These are phyloP conservation scores for Eimeria falciformis DNA, from an alignment of 169 alveolate genomes.

Conservation along the genomic window DNA sequence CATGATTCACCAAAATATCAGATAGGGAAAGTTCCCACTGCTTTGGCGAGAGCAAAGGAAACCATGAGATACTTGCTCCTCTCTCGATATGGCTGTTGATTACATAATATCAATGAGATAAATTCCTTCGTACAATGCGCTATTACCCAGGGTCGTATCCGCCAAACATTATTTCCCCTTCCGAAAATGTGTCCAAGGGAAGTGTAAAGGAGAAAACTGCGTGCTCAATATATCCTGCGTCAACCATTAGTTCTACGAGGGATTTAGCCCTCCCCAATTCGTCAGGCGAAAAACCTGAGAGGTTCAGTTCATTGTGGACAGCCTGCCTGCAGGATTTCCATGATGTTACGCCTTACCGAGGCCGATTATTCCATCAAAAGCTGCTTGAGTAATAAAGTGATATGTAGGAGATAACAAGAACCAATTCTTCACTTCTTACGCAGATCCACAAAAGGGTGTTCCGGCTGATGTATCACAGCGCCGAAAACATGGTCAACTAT, in stretches of 20 bases:
- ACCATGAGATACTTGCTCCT: constrained; percentile 20
- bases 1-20: constrained; percentile 43
- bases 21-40: constrained; percentile 51
- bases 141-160: constrained; percentile 22
- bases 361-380: constrained; percentile 64
- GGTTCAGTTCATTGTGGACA: background rate
- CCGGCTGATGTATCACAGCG: constrained; percentile 30
- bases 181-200: constrained; percentile 8
- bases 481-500: constrained; percentile 1
- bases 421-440: constrained; percentile 39
- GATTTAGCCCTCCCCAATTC: background rate
- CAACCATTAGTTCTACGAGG: background rate
- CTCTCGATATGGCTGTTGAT: constrained; percentile 2
- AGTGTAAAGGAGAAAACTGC: constrained; percentile 33
- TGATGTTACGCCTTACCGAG: constrained; percentile 13
- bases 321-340: background rate
- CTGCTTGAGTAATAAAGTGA: constrained; percentile 11
- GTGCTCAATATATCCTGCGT: background rate
- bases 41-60: constrained; percentile 26
- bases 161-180: constrained; percentile 62
- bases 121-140: background rate
- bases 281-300: background rate
- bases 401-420: background rate
- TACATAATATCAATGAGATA: too few species aligned
- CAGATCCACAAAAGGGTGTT: constrained; percentile 57